phyloP scores from a whole-genome alignment of 345 rosid genomes.

The Cardamine occulta region DNA sequence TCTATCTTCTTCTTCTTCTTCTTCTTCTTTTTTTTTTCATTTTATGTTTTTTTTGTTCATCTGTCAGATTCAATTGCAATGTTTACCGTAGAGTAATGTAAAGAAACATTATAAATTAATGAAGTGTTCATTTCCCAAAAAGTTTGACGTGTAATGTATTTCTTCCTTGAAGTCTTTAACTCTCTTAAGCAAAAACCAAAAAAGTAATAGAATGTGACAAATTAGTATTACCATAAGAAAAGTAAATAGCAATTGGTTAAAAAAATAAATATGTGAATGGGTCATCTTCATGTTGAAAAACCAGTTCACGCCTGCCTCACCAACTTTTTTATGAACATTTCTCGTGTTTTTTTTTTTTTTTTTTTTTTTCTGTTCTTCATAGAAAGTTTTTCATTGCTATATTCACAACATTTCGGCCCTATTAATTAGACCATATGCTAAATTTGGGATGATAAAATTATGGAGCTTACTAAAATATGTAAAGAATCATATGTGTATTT shows the following conservation, averaged over 20 bases:
- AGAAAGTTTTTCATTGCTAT: not conserved
- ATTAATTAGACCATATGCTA: not conserved
- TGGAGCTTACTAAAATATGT: not conserved
- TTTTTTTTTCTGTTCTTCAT: not conserved
- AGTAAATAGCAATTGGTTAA: not conserved
- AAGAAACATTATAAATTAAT: slow-evolving; percentile 15
- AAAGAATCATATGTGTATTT: not conserved
- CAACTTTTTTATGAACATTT: slow-evolving; percentile 18
- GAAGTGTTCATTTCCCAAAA: slow-evolving; percentile 20
- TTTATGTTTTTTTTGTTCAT: slow-evolving; percentile 31
- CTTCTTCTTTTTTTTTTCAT: too few species aligned
- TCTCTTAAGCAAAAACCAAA: not conserved
- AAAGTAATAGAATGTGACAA: not conserved
- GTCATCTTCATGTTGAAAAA: slow-evolving; percentile 21
- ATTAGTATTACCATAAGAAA: too few species aligned
- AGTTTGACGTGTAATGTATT: slow-evolving; percentile 4
- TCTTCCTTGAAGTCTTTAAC: slow-evolving; percentile 15
- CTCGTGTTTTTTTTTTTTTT: not conserved
- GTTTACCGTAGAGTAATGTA: not conserved
- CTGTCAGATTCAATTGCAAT: slow-evolving; percentile 10
- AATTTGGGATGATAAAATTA: not conserved
- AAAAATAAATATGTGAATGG: not conserved
- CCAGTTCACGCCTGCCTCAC: slow-evolving; percentile 16
- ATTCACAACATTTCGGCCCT: slow-evolving; percentile 1
- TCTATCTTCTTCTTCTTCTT: not conserved